phyloP scores from a whole-genome alignment of 2,329 filamentous ascomycete genomes.

The Grosmannia penicillata region DNA sequence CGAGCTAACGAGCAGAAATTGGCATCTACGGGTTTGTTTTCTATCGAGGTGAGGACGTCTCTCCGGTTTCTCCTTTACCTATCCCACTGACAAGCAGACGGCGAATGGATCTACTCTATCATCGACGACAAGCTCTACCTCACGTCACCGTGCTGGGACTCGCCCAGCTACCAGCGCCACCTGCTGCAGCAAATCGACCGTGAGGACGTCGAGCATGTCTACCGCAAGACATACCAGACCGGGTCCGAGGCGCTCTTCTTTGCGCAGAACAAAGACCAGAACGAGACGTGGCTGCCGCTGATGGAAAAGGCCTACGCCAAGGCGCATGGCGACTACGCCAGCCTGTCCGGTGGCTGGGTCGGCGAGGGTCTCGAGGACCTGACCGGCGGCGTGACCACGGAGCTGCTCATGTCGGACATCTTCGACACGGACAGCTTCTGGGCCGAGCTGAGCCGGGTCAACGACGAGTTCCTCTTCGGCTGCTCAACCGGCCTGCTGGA shows the following conservation, averaged over 20 bases:
- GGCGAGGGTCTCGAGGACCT: constrained; percentile 46
- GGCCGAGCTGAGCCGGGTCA: constrained; percentile 63
- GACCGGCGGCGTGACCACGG: constrained; percentile 51
- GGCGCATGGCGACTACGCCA: constrained; percentile 63
- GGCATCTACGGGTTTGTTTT: constrained; percentile 88
- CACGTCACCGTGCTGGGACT: constrained; percentile 69
- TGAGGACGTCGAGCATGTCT: constrained; percentile 48
- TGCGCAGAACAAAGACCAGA: constrained; percentile 56
- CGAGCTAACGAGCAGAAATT: constrained; percentile 30
- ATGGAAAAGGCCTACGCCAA: constrained; percentile 73
- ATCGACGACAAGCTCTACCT: constrained; percentile 85
- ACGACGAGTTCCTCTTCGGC: constrained; percentile 61
- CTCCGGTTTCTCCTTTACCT: background rate
- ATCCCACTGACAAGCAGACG: constrained; percentile 31
- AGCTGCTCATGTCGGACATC: constrained; percentile 52
- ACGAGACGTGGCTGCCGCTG: constrained; percentile 68
- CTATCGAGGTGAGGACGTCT: constrained; percentile 38
- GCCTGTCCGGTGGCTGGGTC: constrained; percentile 58
- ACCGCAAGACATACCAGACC: constrained; percentile 56
- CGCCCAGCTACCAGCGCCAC: constrained; percentile 58
- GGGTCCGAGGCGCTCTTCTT: constrained; percentile 65
- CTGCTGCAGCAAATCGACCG: constrained; percentile 63
- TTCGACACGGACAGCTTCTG: constrained; percentile 67
- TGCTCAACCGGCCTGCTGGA: constrained; percentile 37
- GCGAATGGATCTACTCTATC: constrained; percentile 84